Conservation (phyloP, 768 basidiomycete genomes). For the Lentinula detonsa region DNA sequence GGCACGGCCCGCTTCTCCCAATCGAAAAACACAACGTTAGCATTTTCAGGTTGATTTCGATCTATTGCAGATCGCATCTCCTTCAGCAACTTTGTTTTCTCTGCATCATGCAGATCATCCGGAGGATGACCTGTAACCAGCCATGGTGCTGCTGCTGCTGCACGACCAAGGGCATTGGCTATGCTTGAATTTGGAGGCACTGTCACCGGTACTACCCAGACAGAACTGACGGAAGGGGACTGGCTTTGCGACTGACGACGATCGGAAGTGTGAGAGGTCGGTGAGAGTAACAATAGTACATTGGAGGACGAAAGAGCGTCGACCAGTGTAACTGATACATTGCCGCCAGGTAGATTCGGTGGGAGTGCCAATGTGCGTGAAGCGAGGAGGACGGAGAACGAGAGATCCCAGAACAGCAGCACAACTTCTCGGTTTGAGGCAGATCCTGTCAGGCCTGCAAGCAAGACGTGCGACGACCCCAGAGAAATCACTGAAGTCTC, state of each 20-base stretch:
- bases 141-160: slow-evolving; percentile 40
- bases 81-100: slow-evolving; percentile 15
- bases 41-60: slow-evolving; percentile 40
- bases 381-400: slow-evolving; percentile 59
- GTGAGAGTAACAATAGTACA: slow-evolving; percentile 44
- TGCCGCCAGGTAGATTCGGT: slow-evolving; percentile 26
- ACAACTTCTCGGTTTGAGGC: slow-evolving; percentile 35
- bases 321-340: slow-evolving; percentile 25
- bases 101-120: slow-evolving; percentile 1
- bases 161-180: slow-evolving; percentile 55
- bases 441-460: slow-evolving; percentile 33
- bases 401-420: slow-evolving; percentile 64
- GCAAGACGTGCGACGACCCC: slow-evolving; percentile 51
- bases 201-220: slow-evolving; percentile 55
- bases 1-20: slow-evolving; percentile 39
- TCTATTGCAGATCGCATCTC: slow-evolving; percentile 29
- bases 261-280: slow-evolving; percentile 11
- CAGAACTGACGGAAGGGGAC: slow-evolving; percentile 31
- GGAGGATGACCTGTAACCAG: slow-evolving; percentile 14
- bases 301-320: slow-evolving; percentile 34
- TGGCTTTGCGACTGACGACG: slow-evolving; percentile 12
- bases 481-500: slow-evolving; percentile 39
- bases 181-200: slow-evolving; percentile 54
- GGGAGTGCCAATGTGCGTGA: slow-evolving; percentile 47
- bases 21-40: slow-evolving; percentile 53